Percentiles rank a stretch among this genome's conserved stretches.
Evolutionary conservation across 176 grass and related monocot genomes (phyloP).

Genomic region (Juncus inflexus): DNA sequence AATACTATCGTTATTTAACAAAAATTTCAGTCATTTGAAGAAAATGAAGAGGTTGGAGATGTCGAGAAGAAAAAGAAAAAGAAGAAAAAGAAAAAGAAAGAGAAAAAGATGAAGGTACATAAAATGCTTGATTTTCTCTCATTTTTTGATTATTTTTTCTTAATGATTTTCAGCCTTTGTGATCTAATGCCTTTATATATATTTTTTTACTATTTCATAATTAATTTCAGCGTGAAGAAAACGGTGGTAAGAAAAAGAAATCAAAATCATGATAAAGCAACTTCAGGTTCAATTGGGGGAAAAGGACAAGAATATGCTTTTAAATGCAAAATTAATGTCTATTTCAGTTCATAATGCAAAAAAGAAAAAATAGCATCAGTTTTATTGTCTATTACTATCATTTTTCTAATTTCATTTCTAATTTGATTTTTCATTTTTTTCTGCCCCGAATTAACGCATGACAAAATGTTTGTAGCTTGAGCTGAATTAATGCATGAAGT

Average conservation of each 20-base stretch:
- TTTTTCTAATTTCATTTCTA: too few relatives aligned
- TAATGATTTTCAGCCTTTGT: not conserved
- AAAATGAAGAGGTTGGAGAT: conserved; percentile 26
- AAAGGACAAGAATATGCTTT: not conserved
- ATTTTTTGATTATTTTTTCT: too few relatives aligned
- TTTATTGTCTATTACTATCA: not conserved
- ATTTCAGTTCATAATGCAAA: too few relatives aligned
- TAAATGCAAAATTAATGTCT: too few relatives aligned
- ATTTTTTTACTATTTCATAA: not conserved
- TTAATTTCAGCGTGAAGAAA: not conserved
- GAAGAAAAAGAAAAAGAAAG: conserved; percentile 50
- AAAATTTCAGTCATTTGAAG: conserved; percentile 34
- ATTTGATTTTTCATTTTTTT: conserved; percentile 3
- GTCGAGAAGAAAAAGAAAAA: conserved; percentile 36
- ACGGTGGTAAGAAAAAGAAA: conserved; percentile 15
- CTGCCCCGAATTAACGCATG: too few relatives aligned
- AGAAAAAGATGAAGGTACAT: conserved; percentile 47
- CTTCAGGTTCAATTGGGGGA: not conserved
- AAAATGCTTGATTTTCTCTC: not conserved
- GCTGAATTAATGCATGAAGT: too few relatives aligned
- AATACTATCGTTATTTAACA: conserved; percentile 1
- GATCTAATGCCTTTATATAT: not conserved
- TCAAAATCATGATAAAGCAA: conserved; percentile 15
- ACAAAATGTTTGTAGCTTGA: too few relatives aligned
- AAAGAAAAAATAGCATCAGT: not conserved